Conservation (phyloP, 2,329 filamentous ascomycete genomes). For the Verticillium nubilum region DNA sequence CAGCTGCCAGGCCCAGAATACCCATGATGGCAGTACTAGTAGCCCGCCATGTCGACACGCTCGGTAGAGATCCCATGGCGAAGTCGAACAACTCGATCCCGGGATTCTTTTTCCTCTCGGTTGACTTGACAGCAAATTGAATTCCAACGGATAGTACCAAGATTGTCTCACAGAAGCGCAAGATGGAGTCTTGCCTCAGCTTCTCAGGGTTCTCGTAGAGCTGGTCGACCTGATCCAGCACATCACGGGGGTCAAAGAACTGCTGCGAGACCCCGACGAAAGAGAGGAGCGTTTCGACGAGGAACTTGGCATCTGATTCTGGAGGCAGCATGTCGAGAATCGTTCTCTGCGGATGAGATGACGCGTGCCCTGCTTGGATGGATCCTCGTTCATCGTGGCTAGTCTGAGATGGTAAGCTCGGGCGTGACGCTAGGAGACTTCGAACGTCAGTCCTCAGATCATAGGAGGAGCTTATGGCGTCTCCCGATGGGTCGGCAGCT, state of each 20-base stretch:
- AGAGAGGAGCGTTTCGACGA: neutral
- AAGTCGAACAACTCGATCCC: neutral
- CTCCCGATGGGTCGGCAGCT: neutral
- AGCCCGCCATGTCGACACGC: neutral
- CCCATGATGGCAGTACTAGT: neutral
- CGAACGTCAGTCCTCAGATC: neutral
- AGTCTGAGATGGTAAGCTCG: neutral
- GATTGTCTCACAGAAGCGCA: neutral
- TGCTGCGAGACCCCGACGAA: neutral
- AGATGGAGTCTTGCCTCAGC: neutral
- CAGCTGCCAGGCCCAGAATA: neutral
- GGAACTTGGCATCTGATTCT: neutral
- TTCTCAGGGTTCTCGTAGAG: neutral
- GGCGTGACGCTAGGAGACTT: neutral
- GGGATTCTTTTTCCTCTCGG: neutral
- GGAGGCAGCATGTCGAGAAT: neutral
- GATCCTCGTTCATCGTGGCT: neutral
- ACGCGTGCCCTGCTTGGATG: neutral
- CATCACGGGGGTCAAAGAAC: neutral
- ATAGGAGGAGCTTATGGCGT: neutral
- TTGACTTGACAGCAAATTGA: neutral
- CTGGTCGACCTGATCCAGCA: neutral
- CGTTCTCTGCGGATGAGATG: neutral
- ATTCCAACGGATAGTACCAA: neutral
- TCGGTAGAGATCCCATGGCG: neutral